A percentile compares a stretch with the other conserved stretches of the same genome.
Conservation (phyloP, 345 rosid species). For the Salix exigua region DNA sequence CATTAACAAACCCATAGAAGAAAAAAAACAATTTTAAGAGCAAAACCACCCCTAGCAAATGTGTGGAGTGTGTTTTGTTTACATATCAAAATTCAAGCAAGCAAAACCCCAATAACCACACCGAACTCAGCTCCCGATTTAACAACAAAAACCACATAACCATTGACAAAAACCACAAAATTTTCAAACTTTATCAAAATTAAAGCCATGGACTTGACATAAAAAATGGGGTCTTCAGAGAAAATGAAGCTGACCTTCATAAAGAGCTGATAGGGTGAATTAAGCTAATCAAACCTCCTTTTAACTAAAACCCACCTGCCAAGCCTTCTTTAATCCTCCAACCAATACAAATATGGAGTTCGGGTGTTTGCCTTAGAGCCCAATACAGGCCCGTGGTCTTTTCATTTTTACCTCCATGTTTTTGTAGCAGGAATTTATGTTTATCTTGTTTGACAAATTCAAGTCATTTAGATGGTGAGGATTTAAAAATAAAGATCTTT, state of each 20-base stretch:
- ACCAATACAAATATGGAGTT: neutral
- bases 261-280: neutral
- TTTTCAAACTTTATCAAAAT: neutral
- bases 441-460: neutral
- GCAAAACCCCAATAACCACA: neutral
- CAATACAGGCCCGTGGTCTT: neutral
- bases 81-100: neutral
- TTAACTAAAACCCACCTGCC: neutral
- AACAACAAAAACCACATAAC: neutral
- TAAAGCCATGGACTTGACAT: neutral
- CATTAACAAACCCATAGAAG: neutral
- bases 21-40: neutral
- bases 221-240: neutral
- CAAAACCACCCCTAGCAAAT: neutral
- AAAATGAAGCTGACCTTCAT: neutral
- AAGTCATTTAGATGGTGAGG: neutral
- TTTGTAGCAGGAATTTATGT: neutral
- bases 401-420: neutral
- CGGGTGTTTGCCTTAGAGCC: neutral
- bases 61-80: neutral
- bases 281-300: neutral
- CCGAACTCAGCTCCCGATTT: neutral
- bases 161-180: neutral
- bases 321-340: neutral
- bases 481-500: too few relatives aligned